Evolutionary conservation across 148 eudicot genomes (phyloP), one percentile per base, ranked within the genome.

Genomic region (Euryodendron excelsum): DNA sequence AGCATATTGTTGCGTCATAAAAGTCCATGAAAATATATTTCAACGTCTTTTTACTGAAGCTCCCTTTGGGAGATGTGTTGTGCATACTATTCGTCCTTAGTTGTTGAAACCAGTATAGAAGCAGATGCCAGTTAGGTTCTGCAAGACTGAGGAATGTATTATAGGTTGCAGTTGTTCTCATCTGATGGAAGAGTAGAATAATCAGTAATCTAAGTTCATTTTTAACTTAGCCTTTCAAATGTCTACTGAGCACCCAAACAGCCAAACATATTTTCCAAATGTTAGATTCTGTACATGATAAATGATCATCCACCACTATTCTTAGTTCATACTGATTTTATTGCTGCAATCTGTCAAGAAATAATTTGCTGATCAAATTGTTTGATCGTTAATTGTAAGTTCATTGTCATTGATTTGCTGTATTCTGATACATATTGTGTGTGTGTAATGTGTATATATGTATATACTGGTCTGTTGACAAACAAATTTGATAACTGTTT

Each of bases 401-500:
- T 37, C 28, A 21, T 66, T n/a, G 50, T 39, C 18, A n/a, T 67
- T 1, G 18, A 39, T 37, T 67, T 67, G 20, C 50, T 67, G 1
- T 37, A 67, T 30, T 67, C 31, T 39, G 30, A 47, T 23, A 12
- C 30, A n/a, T 67, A 37, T 15, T 69, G 3, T 28, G n/a, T n/a
- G n/a, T n/a, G n/a, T n/a, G n/a, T n/a, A n/a, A n/a, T n/a, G n/a
- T n/a, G n/a, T n/a, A n/a, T n/a, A n/a, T n/a, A n/a, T n/a, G n/a
- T n/a, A n/a, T 61, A 3, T 14, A 25, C 62, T 25, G 9, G 41
- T 56, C 34, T 74, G 36, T 79, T 72, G 17, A 73, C 36, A 0
- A 58, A 45, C 18, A 7, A 76, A 36, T 48, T 17, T 47, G 23
- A 18, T 69, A 18, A 53, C 76, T 80, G 23, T 63, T 82, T 79